phyloP scores from a whole-genome alignment of 139 green algal genomes.

The Coelastrella sp. region DNA sequence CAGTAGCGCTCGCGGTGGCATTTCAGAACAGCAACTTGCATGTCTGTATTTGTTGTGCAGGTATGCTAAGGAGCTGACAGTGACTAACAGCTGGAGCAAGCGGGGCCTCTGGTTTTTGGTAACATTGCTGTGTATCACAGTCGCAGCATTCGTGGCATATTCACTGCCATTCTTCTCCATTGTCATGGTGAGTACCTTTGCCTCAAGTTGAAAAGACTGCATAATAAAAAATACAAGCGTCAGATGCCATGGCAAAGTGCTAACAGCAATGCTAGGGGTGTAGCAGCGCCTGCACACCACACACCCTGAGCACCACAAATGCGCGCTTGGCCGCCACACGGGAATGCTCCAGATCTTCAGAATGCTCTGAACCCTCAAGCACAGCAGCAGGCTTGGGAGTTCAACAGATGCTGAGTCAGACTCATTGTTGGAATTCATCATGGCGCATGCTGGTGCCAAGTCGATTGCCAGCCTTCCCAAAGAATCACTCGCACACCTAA shows the following conservation, averaged over 20 bases:
- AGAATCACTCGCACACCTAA: too few relatives aligned
- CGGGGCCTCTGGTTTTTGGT: conserved; percentile 41
- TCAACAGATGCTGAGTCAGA: too few relatives aligned
- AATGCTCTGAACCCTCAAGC: too few relatives aligned
- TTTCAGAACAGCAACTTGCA: background rate
- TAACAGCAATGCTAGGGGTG: too few relatives aligned
- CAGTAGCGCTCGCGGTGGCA: background rate
- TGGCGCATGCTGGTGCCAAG: too few relatives aligned
- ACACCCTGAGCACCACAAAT: too few relatives aligned
- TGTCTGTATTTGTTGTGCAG: background rate
- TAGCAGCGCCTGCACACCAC: too few relatives aligned
- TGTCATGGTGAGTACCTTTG: conserved; percentile 37
- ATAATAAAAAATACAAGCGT: background rate
- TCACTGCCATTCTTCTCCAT: conserved; percentile 57
- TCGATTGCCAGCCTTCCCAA: too few relatives aligned
- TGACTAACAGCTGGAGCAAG: conserved; percentile 12
- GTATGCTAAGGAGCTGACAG: conserved; percentile 17
- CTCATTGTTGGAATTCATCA: too few relatives aligned
- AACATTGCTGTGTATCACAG: conserved; percentile 35
- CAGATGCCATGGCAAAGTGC: background rate
- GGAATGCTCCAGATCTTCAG: too few relatives aligned
- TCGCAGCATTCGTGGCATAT: conserved; percentile 45
- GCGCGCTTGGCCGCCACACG: too few relatives aligned
- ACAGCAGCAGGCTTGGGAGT: too few relatives aligned
- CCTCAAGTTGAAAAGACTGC: background rate